phyloP scores from a whole-genome alignment of 2,329 filamentous ascomycete genomes.

The Fusarium sp. region DNA sequence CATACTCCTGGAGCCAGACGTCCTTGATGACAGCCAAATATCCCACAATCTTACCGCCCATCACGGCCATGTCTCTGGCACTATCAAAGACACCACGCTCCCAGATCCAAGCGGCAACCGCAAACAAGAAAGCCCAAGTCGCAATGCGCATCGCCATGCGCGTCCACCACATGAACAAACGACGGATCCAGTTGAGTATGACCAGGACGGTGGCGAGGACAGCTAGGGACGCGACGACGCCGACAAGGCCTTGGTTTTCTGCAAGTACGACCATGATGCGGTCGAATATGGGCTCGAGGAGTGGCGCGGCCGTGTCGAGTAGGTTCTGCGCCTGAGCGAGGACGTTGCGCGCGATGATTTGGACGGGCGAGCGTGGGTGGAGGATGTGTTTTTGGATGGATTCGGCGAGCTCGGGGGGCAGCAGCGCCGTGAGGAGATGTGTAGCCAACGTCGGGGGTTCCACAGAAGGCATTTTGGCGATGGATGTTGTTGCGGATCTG shows the following conservation, averaged over 20 bases:
- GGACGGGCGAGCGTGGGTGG: conserved; percentile 62
- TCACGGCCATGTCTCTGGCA: conserved; percentile 68
- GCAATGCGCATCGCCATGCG: conserved; percentile 73
- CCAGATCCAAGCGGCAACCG: conserved; percentile 70
- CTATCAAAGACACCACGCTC: conserved; percentile 78
- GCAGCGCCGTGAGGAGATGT: conserved; percentile 58
- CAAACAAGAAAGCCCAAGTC: conserved; percentile 74
- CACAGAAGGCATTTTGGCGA: conserved; percentile 47
- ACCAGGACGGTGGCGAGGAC: conserved; percentile 70
- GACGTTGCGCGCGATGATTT: conserved; percentile 57
- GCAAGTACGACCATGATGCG: conserved; percentile 54
- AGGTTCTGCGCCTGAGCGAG: conserved; percentile 50
- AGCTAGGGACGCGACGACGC: conserved; percentile 53
- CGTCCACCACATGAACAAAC: conserved; percentile 84
- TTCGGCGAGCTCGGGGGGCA: conserved; percentile 62
- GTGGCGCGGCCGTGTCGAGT: conserved; percentile 56
- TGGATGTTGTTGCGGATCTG: conserved; percentile 1
- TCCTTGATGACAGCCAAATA: conserved; percentile 66
- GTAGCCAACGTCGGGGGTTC: conserved; percentile 51
- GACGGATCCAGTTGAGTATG: conserved; percentile 78
- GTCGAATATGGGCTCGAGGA: conserved; percentile 62
- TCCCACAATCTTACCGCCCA: conserved; percentile 61
- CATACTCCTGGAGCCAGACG: conserved; percentile 72
- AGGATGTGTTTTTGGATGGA: conserved; percentile 65
- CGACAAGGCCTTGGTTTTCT: conserved; percentile 55